Evolutionary conservation across 306 rosid species (phyloP).

Genomic region (Trifolium fragiferum): DNA sequence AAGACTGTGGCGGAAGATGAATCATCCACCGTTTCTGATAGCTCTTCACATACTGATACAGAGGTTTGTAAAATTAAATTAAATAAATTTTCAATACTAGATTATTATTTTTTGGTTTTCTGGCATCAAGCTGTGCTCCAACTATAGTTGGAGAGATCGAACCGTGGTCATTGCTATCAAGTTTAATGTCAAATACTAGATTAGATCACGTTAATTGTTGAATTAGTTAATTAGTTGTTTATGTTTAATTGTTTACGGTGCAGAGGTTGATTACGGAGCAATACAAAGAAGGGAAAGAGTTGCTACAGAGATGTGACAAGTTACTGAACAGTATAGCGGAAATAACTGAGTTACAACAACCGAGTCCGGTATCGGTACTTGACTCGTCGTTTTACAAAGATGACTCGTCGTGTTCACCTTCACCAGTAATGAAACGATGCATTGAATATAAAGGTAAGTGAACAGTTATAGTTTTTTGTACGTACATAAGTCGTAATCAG

Average conservation of each 20-base stretch:
- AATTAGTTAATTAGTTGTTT: background rate
- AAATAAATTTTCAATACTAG: no score
- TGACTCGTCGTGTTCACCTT: conserved; percentile 71
- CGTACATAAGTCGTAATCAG: conserved; percentile 21
- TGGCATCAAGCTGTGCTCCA: no score
- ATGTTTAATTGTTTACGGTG: background rate
- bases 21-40: conserved; percentile 75
- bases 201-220: background rate
- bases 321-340: conserved; percentile 71
- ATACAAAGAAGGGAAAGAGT: conserved; percentile 66
- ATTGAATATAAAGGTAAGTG: conserved; percentile 77
- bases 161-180: no score
- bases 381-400: conserved; percentile 91
- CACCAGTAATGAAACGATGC: conserved; percentile 82
- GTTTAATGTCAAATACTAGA: no score
- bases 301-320: conserved; percentile 83
- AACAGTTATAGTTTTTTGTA: background rate
- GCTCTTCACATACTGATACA: conserved; percentile 67
- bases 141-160: no score
- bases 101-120: no score
- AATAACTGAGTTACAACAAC: conserved; percentile 66
- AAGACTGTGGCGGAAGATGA: conserved; percentile 64
- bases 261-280: conserved; percentile 69
- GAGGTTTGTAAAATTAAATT: conserved; percentile 55
- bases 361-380: conserved; percentile 95